phyloP scores from a whole-genome alignment of 805 yeast species.

The Saccharomycopsis fermentans region DNA sequence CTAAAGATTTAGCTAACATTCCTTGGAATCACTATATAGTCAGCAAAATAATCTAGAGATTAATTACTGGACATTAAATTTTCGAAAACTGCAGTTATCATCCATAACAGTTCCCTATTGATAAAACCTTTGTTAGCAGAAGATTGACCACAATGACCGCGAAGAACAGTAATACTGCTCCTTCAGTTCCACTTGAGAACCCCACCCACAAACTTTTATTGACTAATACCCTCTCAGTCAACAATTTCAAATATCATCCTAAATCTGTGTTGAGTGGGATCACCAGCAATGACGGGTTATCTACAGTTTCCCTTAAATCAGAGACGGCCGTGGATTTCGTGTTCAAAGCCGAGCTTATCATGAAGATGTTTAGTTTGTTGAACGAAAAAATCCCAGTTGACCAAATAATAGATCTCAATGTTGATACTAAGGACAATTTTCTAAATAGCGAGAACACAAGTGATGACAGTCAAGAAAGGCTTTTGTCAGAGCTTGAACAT shows the following conservation, averaged over 20 bases:
- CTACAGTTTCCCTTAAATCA: slow-evolving; percentile 14
- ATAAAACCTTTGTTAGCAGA: too few relatives aligned
- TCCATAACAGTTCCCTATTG: too few relatives aligned
- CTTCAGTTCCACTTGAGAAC: neutral
- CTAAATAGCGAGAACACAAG: neutral
- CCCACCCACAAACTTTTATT: neutral
- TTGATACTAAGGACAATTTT: neutral
- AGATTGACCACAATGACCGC: neutral
- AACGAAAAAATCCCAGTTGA: neutral
- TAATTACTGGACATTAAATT: too few relatives aligned
- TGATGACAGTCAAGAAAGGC: neutral
- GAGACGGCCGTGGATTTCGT: slow-evolving; percentile 14
- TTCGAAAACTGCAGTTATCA: too few relatives aligned
- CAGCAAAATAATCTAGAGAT: too few relatives aligned
- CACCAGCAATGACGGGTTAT: slow-evolving; percentile 12
- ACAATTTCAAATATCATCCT: slow-evolving; percentile 14
- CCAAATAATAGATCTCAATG: slow-evolving; percentile 6
- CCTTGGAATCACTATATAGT: too few relatives aligned
- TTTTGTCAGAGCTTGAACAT: neutral
- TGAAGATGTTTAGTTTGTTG: slow-evolving; percentile 13
- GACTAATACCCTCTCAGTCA: neutral
- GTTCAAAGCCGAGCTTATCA: slow-evolving; percentile 10
- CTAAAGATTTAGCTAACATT: too few relatives aligned
- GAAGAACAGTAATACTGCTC: neutral
- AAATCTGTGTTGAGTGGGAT: slow-evolving; percentile 14